Evolutionary conservation across 768 basidiomycete genomes (phyloP).

Genomic region (Pleurotus eryngii): DNA sequence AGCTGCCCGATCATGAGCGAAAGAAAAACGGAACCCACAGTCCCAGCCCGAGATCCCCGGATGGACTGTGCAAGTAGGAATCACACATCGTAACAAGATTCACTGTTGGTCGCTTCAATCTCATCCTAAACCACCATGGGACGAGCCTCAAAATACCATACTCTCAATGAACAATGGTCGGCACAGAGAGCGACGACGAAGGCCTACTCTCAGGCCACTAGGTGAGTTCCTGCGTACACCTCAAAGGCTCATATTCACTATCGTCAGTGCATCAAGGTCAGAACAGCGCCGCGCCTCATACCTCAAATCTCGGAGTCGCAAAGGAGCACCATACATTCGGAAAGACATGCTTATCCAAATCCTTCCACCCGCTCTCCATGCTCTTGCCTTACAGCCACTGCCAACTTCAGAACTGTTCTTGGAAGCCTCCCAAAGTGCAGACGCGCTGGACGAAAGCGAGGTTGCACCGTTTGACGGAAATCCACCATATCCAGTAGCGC

Average conservation of each 20-base stretch:
- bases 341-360: not conserved
- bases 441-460: conserved; percentile 3
- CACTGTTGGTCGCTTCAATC: not conserved
- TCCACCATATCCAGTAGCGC: not conserved
- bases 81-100: too few relatives aligned
- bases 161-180: not conserved
- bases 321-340: not conserved
- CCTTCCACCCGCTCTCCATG: not conserved
- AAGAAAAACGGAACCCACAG: too few relatives aligned
- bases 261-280: not conserved
- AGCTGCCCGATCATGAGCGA: too few relatives aligned
- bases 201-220: not conserved
- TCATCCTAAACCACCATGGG: not conserved
- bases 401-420: not conserved
- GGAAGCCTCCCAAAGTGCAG: conserved; percentile 3
- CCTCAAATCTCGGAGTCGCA: not conserved
- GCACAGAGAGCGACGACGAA: not conserved
- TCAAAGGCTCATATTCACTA: not conserved
- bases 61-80: too few relatives aligned
- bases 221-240: not conserved
- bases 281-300: not conserved
- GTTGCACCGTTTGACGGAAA: not conserved
- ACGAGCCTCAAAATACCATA: not conserved
- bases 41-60: too few relatives aligned
- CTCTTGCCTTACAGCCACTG: not conserved